Evolutionary conservation across 2,329 filamentous ascomycete species (phyloP).

Genomic region (Fusarium equiseti): DNA sequence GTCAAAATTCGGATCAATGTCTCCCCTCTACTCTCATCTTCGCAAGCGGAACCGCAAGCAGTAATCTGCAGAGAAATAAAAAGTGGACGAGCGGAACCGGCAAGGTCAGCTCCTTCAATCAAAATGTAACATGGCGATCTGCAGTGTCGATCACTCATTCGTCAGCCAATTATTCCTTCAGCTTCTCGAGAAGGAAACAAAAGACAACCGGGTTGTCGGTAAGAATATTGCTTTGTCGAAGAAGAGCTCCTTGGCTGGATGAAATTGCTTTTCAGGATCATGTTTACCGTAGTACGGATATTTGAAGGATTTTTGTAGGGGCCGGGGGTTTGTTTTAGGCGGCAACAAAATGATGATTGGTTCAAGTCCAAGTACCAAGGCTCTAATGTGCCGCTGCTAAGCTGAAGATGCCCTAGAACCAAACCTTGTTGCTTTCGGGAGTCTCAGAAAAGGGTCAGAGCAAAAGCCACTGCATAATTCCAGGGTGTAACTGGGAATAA

Average conservation of each 20-base stretch:
- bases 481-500: not conserved
- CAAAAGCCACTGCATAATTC: not conserved
- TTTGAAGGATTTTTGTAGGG: not conserved
- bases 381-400: slow-evolving; percentile 9
- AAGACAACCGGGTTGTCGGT: not conserved
- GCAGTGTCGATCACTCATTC: slow-evolving; percentile 9
- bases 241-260: not conserved
- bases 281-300: not conserved
- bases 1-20: slow-evolving; percentile 2
- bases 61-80: slow-evolving; percentile 13
- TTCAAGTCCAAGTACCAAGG: not conserved
- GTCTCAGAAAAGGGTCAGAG: not conserved
- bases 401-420: slow-evolving; percentile 6
- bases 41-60: slow-evolving; percentile 27
- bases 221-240: not conserved
- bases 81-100: slow-evolving; percentile 15
- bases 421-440: slow-evolving; percentile 20
- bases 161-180: slow-evolving; percentile 1
- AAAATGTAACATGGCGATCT: not conserved
- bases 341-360: slow-evolving; percentile 8
- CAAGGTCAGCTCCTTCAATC: not conserved
- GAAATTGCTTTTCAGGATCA: not conserved
- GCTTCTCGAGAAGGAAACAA: not conserved
- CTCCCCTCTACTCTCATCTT: not conserved
- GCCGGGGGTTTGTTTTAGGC: slow-evolving; percentile 1